Base-by-base conservation (phyloP, 1,284 basidiomycete species). In the Rhodotorula sp. region DNA sequence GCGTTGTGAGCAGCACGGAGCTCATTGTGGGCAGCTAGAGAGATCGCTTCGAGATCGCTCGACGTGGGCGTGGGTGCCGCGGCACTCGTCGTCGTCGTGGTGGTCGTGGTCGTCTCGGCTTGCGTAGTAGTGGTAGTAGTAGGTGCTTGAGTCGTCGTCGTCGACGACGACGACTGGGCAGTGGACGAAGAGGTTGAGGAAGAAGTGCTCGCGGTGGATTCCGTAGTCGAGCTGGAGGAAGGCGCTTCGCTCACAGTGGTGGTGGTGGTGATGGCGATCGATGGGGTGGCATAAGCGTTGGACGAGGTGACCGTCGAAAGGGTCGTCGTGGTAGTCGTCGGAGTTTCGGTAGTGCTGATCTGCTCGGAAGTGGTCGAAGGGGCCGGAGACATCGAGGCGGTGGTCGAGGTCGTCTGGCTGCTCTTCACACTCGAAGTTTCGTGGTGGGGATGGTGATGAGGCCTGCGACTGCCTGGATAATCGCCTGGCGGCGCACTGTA, bases 11-110 rank as follows among this genome's bases (percentile, higher is more conserved):
- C 57, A 1, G 68, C 55, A 6, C 73, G 62, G 18, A 66, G 45
- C 26, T 66, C 59, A 63, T 72, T 75, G 71, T 75, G 73, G 15
- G 46, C 20, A 8, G 61, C 42, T 49, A 72, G 57, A 14, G 66
- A 51, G 49, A 62, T 44, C 7, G 30, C n/a, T 26, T 62, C 45
- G 53, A 64, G 60, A 42, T 42, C 37, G 37, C 37, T 42, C 14
- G 67, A 65, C 22, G 26, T 45, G 12, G 49, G 22, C 17, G n/a
- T 24, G 33, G 42, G n/a, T 4, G 60, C 48, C 6, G 45, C 33
- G 24, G 60, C 26, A 51, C 49, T 51, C 53, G 29, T n/a, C 12
- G 51, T 26, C 24, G 51, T 26, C 4, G 53, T 14, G 17, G 30
- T 24, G 20, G 46, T 22, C 18, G 24, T 10, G 24, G 33, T 26